A percentile compares a stretch with the other conserved stretches of the same genome.
Conservation (phyloP, 2,329 filamentous ascomycete genomes). For the Mariannaea sp. region DNA sequence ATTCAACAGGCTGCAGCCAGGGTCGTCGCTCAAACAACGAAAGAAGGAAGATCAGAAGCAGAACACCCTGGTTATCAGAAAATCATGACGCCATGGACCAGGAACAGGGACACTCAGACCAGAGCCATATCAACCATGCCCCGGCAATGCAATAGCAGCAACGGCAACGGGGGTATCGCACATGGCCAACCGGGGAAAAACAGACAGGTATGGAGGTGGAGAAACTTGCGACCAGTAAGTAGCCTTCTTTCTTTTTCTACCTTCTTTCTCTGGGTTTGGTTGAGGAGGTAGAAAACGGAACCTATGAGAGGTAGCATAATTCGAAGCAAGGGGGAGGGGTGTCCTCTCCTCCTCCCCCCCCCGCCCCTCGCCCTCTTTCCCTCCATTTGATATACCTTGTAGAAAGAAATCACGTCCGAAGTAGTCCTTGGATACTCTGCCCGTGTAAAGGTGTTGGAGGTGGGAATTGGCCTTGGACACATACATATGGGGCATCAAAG, state of each 20-base stretch:
- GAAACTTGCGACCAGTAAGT: no score
- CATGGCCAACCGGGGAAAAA: conserved; percentile 25
- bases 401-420: no score
- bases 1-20: no score
- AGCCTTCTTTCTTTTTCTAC: no score
- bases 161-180: conserved; percentile 30
- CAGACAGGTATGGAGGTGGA: neutral
- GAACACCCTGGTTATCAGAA: neutral
- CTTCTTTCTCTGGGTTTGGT: no score
- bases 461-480: conserved; percentile 32
- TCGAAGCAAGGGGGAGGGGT: neutral
- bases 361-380: no score
- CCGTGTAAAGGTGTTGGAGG: conserved; percentile 31
- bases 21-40: no score
- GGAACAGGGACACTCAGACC: conserved; percentile 29
- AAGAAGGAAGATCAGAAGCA: neutral
- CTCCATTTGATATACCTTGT: no score
- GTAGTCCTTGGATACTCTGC: no score
- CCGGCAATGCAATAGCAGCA: conserved; percentile 11
- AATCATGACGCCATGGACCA: conserved; percentile 19
- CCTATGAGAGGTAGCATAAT: neutral
- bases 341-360: no score
- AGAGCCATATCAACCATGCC: neutral
- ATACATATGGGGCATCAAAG: conserved; percentile 42
- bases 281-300: no score